A percentile compares a stretch with the other conserved stretches of the same genome.
These are phyloP conservation scores for Hapsidospora chrysogenum DNA, from an alignment of 495 filamentous ascomycete genomes.

Conservation along the genomic window DNA sequence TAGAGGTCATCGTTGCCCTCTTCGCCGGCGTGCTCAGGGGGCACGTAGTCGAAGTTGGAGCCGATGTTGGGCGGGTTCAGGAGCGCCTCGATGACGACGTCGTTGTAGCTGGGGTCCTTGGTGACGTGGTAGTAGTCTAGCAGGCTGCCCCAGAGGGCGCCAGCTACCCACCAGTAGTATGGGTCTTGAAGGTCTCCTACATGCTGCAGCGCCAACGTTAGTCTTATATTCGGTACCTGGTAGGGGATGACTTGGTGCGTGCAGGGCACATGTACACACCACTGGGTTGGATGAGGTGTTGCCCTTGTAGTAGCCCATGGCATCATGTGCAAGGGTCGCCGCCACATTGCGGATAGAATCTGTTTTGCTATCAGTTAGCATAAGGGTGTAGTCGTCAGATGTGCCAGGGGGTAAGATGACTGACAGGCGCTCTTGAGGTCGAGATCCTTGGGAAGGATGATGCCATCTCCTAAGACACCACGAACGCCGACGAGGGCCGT, in stretches of 20 bases:
- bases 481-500: neutral
- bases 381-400: no score
- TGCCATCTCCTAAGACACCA: conserved; percentile 4
- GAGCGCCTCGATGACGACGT: conserved; percentile 46
- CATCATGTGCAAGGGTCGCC: conserved; percentile 27
- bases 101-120: conserved; percentile 56
- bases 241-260: conserved; percentile 17
- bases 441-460: conserved; percentile 21
- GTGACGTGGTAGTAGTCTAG: conserved; percentile 80
- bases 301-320: conserved; percentile 51
- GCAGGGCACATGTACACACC: conserved; percentile 6
- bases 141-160: conserved; percentile 54
- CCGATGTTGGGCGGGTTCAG: conserved; percentile 48
- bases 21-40: conserved; percentile 19
- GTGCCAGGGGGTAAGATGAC: conserved; percentile 3
- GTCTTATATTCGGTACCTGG: no score
- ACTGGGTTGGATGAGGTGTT: conserved; percentile 40
- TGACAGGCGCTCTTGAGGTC: conserved; percentile 24
- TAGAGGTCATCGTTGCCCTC: conserved; percentile 63
- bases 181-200: conserved; percentile 50
- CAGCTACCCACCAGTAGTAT: conserved; percentile 75
- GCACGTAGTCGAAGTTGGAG: conserved; percentile 43
- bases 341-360: conserved; percentile 32
- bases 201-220: conserved; percentile 14
- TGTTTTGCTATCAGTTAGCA: conserved; percentile 12